Evolutionary conservation across 108 stramenopile genomes (phyloP), one percentile per base, ranked within the genome.

Genomic region (Pseudonitzschia pungens): DNA sequence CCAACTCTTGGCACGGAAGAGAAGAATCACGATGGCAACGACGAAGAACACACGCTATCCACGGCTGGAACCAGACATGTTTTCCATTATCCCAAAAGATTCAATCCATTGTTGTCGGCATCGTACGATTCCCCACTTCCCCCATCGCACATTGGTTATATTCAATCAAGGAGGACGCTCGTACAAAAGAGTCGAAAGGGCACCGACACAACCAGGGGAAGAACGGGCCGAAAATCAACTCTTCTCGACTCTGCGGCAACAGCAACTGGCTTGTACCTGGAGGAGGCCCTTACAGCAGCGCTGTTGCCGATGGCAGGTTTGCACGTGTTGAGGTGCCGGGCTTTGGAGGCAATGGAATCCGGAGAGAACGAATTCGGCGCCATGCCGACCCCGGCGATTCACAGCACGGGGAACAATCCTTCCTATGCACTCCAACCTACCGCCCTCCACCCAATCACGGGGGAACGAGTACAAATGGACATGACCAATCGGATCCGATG

Each of bases 201-300:
- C 9, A 21, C 21, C 54, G 22, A 20, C 26, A 2, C 1, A 51
- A 1, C 16, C 1, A 16, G n/a, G 14, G 8, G 65, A n/a, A 21
- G 24, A 43, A 26, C 36, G 36, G 6, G 36, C 36, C 31, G 24
- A 43, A 15, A 33, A 31, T n/a, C 15, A 58, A 58, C 27, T 3
- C 50, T n/a, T 8, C 67, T 92, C 21, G 85, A 67, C 20, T 89
- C 91, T 3, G 88, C 87, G 14, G 48, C 78, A 36, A 83, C 86
- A 1, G 77, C 87, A 9, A 60, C 86, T 48, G 86, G 88, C n/a
- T 81, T 88, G 68, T 55, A 78, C 6, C 42, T 89, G 21, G 91
- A 92, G 79, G 88, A 92, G 51, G 68, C 76, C 24, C 63, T 92
- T 40, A 92, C 91, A 0, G 75, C 76, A 20, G 75, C 83, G 18